phyloP scores from a whole-genome alignment of 139 green algal species.

The Astrephomene gubernaculifera region DNA sequence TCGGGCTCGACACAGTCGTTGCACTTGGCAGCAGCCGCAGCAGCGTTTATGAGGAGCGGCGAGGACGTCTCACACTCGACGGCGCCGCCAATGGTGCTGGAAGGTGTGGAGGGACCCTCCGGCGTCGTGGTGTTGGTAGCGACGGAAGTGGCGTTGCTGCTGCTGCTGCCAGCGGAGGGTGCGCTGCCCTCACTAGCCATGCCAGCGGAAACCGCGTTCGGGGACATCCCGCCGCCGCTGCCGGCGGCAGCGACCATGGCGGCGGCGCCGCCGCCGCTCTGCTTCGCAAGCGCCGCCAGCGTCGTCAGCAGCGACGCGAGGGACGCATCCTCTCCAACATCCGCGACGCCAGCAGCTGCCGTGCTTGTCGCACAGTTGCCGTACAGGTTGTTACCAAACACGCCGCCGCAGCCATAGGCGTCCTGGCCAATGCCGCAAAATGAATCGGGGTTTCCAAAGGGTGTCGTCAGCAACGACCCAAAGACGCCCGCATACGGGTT shows the following conservation, averaged over 20 bases:
- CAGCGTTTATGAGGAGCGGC: no score
- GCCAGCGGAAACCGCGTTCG: not conserved
- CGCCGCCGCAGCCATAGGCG: not conserved
- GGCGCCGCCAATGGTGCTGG: not conserved
- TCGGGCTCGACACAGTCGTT: no score
- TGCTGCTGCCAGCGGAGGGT: not conserved
- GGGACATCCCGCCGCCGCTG: not conserved
- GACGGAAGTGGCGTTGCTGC: not conserved
- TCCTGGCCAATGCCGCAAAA: no score
- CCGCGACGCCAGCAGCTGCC: not conserved
- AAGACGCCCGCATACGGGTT: constrained; percentile 17
- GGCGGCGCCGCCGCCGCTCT: not conserved
- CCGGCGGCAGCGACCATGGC: not conserved
- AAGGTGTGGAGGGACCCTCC: not conserved
- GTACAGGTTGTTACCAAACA: constrained; percentile 1
- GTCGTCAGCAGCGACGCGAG: constrained; percentile 34
- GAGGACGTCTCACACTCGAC: no score
- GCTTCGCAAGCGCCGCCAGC: constrained; percentile 25
- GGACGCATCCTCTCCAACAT: not conserved
- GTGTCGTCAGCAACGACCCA: not conserved
- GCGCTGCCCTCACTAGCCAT: not conserved
- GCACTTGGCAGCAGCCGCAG: no score
- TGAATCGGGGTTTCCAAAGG: no score
- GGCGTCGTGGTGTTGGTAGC: not conserved
- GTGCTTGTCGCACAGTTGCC: not conserved